These are phyloP conservation scores for Coriolopsis trogii DNA, from an alignment of 1,284 basidiomycete genomes.

Conservation along the genomic window DNA sequence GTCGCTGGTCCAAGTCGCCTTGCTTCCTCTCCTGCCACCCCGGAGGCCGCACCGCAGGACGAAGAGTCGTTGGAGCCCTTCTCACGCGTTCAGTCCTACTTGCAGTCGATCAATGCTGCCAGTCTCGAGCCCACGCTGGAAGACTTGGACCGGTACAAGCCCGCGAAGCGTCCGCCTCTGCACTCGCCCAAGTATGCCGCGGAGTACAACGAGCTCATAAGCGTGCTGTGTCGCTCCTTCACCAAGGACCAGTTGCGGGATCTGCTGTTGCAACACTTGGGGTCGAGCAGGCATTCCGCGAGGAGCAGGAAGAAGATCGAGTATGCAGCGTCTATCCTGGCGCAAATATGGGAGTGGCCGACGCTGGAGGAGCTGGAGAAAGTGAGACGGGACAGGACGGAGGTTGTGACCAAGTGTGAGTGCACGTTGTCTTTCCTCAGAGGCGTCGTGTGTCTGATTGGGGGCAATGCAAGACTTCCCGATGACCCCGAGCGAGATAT, in stretches of 20 bases:
- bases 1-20: constrained; percentile 20
- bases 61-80: not conserved
- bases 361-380: constrained; percentile 55
- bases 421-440: constrained; percentile 14
- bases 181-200: constrained; percentile 49
- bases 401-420: constrained; percentile 53
- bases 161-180: constrained; percentile 40
- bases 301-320: constrained; percentile 44
- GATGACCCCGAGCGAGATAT: constrained; percentile 62
- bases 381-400: constrained; percentile 53
- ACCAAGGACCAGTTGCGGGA: constrained; percentile 60
- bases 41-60: not conserved
- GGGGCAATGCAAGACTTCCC: constrained; percentile 48
- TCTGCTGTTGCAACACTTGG: constrained; percentile 51
- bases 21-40: not conserved
- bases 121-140: constrained; percentile 49
- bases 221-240: constrained; percentile 63
- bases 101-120: constrained; percentile 51
- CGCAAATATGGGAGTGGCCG: constrained; percentile 69
- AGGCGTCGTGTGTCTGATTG: not conserved
- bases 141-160: constrained; percentile 59
- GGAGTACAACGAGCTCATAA: constrained; percentile 53
- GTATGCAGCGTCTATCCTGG: constrained; percentile 60
- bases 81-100: constrained; percentile 50
- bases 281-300: constrained; percentile 38